These are phyloP conservation scores for Phaffomyces thermotolerans DNA, from an alignment of 805 yeast genomes.

Conservation along the genomic window DNA sequence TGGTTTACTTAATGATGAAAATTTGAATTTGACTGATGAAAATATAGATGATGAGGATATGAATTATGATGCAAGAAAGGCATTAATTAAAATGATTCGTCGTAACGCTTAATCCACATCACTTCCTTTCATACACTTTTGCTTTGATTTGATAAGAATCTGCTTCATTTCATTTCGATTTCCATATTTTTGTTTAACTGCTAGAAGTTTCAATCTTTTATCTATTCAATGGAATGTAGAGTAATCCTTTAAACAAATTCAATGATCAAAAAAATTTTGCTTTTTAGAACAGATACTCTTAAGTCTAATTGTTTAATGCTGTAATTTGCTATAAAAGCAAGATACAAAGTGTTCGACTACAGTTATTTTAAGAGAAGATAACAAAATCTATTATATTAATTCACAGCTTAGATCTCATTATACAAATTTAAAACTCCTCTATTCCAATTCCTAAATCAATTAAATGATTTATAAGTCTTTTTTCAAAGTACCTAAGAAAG, in stretches of 20 bases:
- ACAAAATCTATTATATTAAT: constrained; percentile 1
- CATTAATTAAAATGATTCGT: constrained; percentile 23
- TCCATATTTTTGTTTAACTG: too few relatives aligned
- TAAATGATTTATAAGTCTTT: constrained; percentile 64
- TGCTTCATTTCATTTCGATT: too few relatives aligned
- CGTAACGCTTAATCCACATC: constrained; percentile 15
- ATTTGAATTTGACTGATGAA: constrained; percentile 3
- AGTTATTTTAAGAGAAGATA: neutral
- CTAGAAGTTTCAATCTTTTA: too few relatives aligned
- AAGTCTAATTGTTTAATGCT: too few relatives aligned
- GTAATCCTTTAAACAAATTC: too few relatives aligned
- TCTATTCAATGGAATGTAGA: too few relatives aligned
- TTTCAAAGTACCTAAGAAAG: constrained; percentile 99
- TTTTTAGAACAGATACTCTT: too few relatives aligned
- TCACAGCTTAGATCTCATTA: constrained; percentile 1
- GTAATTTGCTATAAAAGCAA: too few relatives aligned
- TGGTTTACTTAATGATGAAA: constrained; percentile 5
- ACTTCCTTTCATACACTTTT: too few relatives aligned
- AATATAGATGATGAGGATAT: constrained; percentile 14
- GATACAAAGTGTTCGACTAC: neutral
- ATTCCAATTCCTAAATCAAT: neutral
- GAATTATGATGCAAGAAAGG: constrained; percentile 24
- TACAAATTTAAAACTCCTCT: neutral
- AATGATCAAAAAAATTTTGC: too few relatives aligned
- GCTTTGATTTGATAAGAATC: too few relatives aligned